Base-by-base conservation (phyloP, 2,329 filamentous ascomycete genomes). In the Zymoseptoria crescenta region DNA sequence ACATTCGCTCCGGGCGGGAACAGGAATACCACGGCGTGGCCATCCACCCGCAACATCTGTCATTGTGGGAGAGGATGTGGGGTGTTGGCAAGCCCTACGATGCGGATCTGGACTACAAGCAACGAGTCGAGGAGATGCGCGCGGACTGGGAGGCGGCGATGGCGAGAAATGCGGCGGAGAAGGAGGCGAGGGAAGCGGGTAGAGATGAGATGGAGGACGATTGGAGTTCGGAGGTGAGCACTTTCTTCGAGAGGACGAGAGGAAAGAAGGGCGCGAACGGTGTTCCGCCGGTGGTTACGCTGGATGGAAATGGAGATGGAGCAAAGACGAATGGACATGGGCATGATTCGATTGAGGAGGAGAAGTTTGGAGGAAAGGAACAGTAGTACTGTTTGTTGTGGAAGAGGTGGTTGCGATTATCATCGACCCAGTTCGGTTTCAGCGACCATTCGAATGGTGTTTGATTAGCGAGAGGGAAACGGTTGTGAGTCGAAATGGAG, bases 1-100 rank as follows among this genome's bases (percentile, higher is more conserved):
- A 87, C 76, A 90, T 97, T 73, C 87, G 90, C 60, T 80, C 84
- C 2, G 91, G 91, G 62, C 85, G 85, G 61, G 87, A 86, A 66
- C 63, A 84, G 29, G 90, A 96, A 54, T 97, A 97, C 79, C 92
- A 96, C 76, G 93, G 93, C 65, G 87, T 96, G 56, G 93, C 93
- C 61, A 86, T 97, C 60, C 91, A 97, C 80, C 87, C 90, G 53
- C 84, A 88, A 74, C 93, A 97, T 72, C 78, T 97, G 63, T 93
- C 88, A 6, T 73, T 92, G 55, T 97, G 90, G 88, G 93, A 97
- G 81, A 87, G 90, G 62, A 74, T 89, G 63, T 81, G 83, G 57
- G 91, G 91, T 55, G 82, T 88, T 19, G 85, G 87, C 74, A 95
- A 94, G 80, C 73, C 83, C 72, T 97, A 96, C 78, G 80, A 96